Base-by-base conservation (phyloP, 805 yeast species). In the Lipomyces spencermartinsiae region DNA sequence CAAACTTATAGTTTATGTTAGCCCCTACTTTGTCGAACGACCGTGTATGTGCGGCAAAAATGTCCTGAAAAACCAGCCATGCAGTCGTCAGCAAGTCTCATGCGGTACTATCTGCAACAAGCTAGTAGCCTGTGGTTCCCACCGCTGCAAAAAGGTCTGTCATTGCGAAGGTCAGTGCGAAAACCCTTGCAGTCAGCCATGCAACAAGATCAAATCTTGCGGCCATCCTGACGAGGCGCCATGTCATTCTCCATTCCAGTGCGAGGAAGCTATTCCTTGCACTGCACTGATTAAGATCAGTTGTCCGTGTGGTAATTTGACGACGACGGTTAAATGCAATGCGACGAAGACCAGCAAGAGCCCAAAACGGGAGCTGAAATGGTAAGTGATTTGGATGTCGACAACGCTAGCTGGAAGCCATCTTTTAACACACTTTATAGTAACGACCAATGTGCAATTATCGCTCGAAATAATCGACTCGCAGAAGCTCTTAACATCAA, bases 51-150 rank as follows among this genome's bases (percentile, higher is more conserved):
- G 95, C 81, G 91, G 90, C 2, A 80, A 83, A 70, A 73, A 75
- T 10, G 78, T 79, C 4, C 82, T 91, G 9, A 83, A 86, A 43
- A 89, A 90, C 19, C 85, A 90, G 33, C 85, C 85, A 73, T 89
- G 98, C 79, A 89, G 88, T 61, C 91, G 89, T 70, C 81, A 82
- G 2, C 82, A 81, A 35, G 92, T 89, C 0, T 86, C 91, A 2
- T 93, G 98, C 78, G 88, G 89, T 53, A 80, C 82, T 25, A 79
- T 80, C 7, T 93, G 98, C 80, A 86, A 85, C 0, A 79, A 83
- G 63, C 71, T 74, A 4, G 76, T 88, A 46, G 69, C 78, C 0
- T 81, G 84, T 68, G 89, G 91, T 51, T 73, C 78, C 49, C 90
- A 86, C 73, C 74, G 71, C 58, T 89, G 93, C 75, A 74, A 80